Conservation (phyloP, 805 yeast species). For the Spathaspora hagerdaliae region DNA sequence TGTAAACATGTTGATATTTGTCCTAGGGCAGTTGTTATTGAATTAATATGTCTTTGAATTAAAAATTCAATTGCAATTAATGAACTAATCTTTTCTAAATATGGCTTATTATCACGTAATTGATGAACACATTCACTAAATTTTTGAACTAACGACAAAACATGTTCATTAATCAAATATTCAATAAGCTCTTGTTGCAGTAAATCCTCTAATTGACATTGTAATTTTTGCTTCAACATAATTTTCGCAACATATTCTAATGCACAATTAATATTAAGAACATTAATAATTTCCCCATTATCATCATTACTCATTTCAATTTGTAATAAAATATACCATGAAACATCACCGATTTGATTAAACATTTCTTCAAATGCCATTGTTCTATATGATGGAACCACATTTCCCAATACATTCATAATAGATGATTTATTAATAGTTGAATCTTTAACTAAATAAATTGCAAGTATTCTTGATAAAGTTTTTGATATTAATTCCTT, state of each 20-base stretch:
- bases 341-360: conserved; percentile 34
- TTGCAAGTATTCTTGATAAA: conserved; percentile 54
- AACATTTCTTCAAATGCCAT: conserved; percentile 30
- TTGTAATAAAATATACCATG: conserved; percentile 32
- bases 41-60: conserved; percentile 52
- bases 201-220: not conserved
- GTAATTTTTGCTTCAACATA: not conserved
- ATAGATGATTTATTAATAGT: conserved; percentile 48
- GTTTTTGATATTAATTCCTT: conserved; percentile 45
- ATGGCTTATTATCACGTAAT: conserved; percentile 66
- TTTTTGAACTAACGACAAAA: conserved; percentile 71
- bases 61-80: conserved; percentile 71
- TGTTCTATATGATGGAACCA: conserved; percentile 44
- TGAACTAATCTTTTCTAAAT: conserved; percentile 65
- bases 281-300: conserved; percentile 25
- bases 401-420: conserved; percentile 48
- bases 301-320: conserved; percentile 27
- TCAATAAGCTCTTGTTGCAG: conserved; percentile 19
- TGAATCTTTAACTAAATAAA: conserved; percentile 49
- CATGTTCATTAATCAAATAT: conserved; percentile 46
- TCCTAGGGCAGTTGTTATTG: conserved; percentile 57
- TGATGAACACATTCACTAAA: conserved; percentile 80
- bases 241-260: conserved; percentile 36
- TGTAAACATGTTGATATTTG: conserved; percentile 86
- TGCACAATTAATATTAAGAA: conserved; percentile 32